Evolutionary conservation across 176 grass and related monocot genomes (phyloP).

Genomic region (Lolium multiflorum): DNA sequence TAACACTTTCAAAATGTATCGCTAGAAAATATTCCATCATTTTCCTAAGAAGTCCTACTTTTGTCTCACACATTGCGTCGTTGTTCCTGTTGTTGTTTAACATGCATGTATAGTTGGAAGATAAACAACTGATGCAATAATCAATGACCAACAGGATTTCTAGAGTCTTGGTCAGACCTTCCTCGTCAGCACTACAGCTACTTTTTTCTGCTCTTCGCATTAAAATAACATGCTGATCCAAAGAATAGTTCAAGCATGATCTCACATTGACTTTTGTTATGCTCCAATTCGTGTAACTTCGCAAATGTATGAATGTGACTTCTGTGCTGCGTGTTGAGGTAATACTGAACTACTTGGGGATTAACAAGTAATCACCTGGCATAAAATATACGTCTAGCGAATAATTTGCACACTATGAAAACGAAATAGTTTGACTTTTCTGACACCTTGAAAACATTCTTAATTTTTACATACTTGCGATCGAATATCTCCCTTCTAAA

Average conservation of each 20-base stretch:
- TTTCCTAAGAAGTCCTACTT: not conserved
- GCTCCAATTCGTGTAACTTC: not conserved
- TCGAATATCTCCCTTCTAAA: not conserved
- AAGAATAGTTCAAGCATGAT: slow-evolving; percentile 22
- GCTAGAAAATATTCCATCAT: not conserved
- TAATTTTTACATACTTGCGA: not conserved
- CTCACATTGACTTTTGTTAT: not conserved
- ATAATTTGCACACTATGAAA: not conserved
- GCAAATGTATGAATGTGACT: not conserved
- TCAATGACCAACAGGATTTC: slow-evolving; percentile 21
- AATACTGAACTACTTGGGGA: not conserved
- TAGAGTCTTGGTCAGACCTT: not conserved
- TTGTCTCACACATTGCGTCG: not conserved
- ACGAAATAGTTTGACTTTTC: not conserved
- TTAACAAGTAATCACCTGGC: not conserved
- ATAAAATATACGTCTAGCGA: not conserved
- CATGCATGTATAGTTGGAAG: not conserved
- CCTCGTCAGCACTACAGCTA: not conserved
- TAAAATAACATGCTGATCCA: slow-evolving; percentile 28
- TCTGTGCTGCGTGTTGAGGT: slow-evolving; percentile 15
- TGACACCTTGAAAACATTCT: not conserved
- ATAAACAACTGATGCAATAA: not conserved
- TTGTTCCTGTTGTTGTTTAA: not conserved
- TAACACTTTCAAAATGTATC: not conserved
- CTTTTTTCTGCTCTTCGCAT: not conserved